Conservation (phyloP, 2,329 filamentous ascomycete species). For the Sclerotinia trifoliorum region DNA sequence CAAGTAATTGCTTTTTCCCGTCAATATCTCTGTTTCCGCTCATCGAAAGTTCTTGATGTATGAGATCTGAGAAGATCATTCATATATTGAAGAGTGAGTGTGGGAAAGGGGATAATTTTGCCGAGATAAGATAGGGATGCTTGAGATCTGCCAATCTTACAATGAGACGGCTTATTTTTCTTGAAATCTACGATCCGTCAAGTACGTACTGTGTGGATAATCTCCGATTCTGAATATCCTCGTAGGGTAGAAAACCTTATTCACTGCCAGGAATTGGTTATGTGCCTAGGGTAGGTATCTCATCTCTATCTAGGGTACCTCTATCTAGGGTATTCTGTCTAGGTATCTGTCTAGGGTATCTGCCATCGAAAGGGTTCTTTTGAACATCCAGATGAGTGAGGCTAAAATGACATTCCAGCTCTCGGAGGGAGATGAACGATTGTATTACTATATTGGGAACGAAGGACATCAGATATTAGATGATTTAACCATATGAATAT, state of each 20-base stretch:
- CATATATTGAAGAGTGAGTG: neutral
- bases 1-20: conserved; percentile 8
- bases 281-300: neutral
- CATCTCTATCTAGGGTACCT: too few species aligned
- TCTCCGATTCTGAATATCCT: neutral
- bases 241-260: neutral
- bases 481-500: neutral
- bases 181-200: neutral
- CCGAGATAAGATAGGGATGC: neutral
- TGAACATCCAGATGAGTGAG: neutral
- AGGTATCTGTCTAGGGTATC: neutral
- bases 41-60: neutral
- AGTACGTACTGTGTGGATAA: neutral
- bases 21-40: neutral
- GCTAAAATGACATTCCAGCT: conserved; percentile 1
- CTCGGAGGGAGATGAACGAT: neutral
- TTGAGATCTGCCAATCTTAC: neutral
- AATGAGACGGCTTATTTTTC: neutral
- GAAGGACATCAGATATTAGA: neutral
- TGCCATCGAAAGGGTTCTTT: neutral
- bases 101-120: neutral
- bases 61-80: neutral
- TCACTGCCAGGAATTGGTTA: neutral
- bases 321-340: neutral
- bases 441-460: neutral